Evolutionary conservation across 305 asterid species (phyloP), one percentile per base, ranked within the genome.

Genomic region (Salvia sclarea): DNA sequence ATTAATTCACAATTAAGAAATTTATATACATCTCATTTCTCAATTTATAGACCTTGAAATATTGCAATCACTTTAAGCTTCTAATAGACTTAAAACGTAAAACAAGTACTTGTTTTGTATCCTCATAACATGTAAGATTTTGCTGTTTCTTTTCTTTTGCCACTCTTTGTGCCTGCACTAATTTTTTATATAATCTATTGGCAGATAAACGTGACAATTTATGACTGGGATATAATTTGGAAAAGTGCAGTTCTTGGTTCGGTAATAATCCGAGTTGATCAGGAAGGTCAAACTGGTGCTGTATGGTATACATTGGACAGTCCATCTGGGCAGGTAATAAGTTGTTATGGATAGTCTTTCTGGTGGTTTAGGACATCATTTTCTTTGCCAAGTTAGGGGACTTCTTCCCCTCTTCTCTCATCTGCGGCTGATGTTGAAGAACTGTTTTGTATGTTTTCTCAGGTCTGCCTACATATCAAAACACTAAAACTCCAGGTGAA

Each of bases 171-270:
- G n/a, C n/a, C n/a, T n/a, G n/a, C 50, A 64, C 81, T 88, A 69
- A 86, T 76, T 70, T 33, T 79, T 64, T 68, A 65, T 71, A 71
- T 76, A 40, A 80, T 70, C 76, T 68, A 59, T 80, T 76, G 79
- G 70, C 99, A 94, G 99, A 86, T 95, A 71, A 88, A 74, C 72
- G 97, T 95, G 80, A 89, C 99, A 33, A 85, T 95, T 64, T 86
- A 89, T 88, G 99, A 95, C 77, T 95, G 99, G 99, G 99, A 95
- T 83, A 91, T 95, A 80, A 84, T 95, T 77, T 95, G 99, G 99
- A 91, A 91, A 86, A 91, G 92, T 86, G 89, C 99, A 71, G 96
- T 95, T 77, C 99, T 95, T 83, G 99, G 99, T 67, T 85, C 98
- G n/a, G 97, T 78, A 64, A 81, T 80, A 37, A 81, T 95, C 76